Evolutionary conservation across 2,329 filamentous ascomycete genomes (phyloP).

Genomic region (Penicillium sp.): DNA sequence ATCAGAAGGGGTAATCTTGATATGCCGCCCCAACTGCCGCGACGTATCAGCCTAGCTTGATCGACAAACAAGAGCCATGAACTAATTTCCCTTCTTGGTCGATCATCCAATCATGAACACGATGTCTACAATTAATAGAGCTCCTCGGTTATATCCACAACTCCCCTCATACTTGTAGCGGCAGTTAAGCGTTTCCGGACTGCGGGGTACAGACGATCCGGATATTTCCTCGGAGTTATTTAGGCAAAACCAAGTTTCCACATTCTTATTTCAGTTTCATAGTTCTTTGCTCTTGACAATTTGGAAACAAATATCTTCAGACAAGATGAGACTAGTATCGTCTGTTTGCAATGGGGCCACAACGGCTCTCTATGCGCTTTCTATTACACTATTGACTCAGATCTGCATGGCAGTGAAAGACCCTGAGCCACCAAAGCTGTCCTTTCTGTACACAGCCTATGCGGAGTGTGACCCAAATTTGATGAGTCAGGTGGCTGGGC

Average conservation of each 20-base stretch:
- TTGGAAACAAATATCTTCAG: no score
- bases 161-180: neutral
- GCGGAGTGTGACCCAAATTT: conserved; percentile 27
- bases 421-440: conserved; percentile 24
- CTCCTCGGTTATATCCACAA: neutral
- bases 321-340: neutral
- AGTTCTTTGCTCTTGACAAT: neutral
- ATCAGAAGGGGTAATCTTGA: no score
- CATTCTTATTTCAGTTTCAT: neutral
- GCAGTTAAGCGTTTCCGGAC: neutral
- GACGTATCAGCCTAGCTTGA: neutral
- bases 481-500: conserved; percentile 22
- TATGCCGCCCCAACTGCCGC: neutral
- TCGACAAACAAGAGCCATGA: no score
- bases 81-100: neutral
- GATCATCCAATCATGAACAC: neutral
- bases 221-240: neutral
- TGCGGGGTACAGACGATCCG: neutral
- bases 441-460: conserved; percentile 32
- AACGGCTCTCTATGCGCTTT: neutral
- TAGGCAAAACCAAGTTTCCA: neutral
- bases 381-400: neutral
- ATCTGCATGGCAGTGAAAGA: neutral
- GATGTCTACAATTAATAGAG: neutral
- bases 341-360: neutral